Conservation (phyloP, 306 rosid species). For the Luffa aegyptiaca region DNA sequence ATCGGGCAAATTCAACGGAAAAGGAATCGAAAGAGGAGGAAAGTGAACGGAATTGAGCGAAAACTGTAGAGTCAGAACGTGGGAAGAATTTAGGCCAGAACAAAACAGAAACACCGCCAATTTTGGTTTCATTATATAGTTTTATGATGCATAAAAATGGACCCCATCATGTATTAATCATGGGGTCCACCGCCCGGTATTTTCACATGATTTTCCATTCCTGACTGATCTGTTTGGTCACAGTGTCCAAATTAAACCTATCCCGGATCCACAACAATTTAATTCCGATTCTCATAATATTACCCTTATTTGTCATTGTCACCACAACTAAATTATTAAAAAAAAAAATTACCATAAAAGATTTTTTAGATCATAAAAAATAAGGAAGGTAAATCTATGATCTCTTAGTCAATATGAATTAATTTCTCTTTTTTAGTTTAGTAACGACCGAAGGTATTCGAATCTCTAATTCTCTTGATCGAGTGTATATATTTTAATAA, state of each 20-base stretch:
- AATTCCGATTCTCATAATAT: not conserved
- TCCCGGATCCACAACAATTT: not conserved
- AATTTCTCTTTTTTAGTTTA: too few species aligned
- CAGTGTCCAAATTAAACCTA: not conserved
- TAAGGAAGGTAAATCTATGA: not conserved
- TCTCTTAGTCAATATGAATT: not conserved
- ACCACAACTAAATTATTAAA: not conserved
- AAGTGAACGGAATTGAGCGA: not conserved
- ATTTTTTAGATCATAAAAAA: too few species aligned
- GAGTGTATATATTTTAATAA: too few species aligned
- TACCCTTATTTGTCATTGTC: not conserved
- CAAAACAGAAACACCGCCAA: constrained; percentile 11
- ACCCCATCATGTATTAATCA: not conserved
- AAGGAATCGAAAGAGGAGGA: not conserved
- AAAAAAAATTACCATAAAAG: too few species aligned
- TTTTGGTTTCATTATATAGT: constrained; percentile 1
- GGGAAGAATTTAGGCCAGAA: not conserved
- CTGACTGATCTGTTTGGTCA: not conserved
- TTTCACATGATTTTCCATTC: not conserved
- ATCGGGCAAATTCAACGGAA: not conserved
- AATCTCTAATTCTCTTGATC: too few species aligned
- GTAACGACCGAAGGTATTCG: too few species aligned
- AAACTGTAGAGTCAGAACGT: not conserved
- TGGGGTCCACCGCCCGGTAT: not conserved
- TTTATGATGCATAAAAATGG: not conserved